phyloP scores from a whole-genome alignment of 495 filamentous ascomycete genomes.

The Cladorrhinum samala region DNA sequence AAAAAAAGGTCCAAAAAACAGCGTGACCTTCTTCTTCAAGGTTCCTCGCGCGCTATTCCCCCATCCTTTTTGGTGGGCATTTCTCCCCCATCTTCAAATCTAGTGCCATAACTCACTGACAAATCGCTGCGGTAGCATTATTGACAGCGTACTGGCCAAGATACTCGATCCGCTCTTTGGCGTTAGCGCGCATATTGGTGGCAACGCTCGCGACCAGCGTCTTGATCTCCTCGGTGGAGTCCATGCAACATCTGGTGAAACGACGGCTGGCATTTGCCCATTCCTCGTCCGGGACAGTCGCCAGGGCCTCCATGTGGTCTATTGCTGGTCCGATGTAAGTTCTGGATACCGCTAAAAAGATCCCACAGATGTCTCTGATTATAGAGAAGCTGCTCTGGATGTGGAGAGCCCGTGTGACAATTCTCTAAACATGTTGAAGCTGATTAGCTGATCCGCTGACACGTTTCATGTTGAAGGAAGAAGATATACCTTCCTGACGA shows the following conservation, averaged over 20 bases:
- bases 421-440: neutral
- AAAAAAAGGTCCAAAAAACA: no score
- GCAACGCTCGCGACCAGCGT: neutral
- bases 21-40: no score
- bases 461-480: neutral
- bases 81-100: no score
- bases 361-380: neutral
- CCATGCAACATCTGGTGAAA: neutral
- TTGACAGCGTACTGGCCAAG: neutral
- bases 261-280: neutral
- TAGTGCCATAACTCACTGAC: no score
- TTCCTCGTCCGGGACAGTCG: neutral
- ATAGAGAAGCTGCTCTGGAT: neutral
- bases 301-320: neutral
- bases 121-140: neutral
- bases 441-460: neutral
- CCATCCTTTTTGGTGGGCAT: no score
- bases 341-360: neutral
- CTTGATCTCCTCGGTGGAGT: neutral
- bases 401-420: neutral
- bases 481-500: neutral
- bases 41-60: no score
- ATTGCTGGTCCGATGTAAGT: neutral
- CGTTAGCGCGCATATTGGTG: neutral
- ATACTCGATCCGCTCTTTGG: neutral